Conservation (phyloP, 169 alveolate species). For the Babesia ovata region DNA sequence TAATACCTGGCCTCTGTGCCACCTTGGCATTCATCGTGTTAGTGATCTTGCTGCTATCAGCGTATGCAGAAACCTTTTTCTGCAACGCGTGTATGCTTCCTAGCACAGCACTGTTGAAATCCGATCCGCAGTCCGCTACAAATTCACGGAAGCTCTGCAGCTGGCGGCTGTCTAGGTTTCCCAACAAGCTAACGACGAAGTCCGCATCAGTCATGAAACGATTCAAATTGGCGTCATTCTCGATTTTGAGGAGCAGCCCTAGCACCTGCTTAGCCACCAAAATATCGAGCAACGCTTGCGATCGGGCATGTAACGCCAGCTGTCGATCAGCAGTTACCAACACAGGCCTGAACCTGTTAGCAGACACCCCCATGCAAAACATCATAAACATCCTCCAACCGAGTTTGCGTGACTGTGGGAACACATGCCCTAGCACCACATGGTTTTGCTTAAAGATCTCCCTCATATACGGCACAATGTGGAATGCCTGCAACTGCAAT, state of each 20-base stretch:
- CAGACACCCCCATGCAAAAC: constrained; percentile 82
- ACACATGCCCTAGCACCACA: constrained; percentile 70
- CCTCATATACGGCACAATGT: constrained; percentile 75
- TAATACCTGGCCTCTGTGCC: constrained; percentile 87
- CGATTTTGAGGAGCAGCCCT: constrained; percentile 66
- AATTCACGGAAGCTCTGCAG: constrained; percentile 69
- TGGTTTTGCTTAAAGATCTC: constrained; percentile 76
- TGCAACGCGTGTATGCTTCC: constrained; percentile 66
- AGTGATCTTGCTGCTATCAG: constrained; percentile 57
- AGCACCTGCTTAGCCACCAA: constrained; percentile 72
- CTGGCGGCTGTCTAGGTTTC: constrained; percentile 40
- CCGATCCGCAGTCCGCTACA: constrained; percentile 74
- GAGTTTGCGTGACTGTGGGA: constrained; percentile 75
- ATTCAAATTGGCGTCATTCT: constrained; percentile 51
- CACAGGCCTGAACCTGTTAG: constrained; percentile 78
- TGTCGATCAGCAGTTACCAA: constrained; percentile 55
- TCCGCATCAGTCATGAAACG: constrained; percentile 59
- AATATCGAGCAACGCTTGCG: constrained; percentile 75
- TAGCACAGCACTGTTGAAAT: constrained; percentile 62
- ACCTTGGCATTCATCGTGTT: constrained; percentile 44
- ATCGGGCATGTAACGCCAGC: constrained; percentile 70
- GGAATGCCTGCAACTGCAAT: constrained; percentile 82
- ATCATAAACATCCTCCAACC: constrained; percentile 76
- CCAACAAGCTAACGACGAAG: constrained; percentile 23
- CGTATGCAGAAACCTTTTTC: constrained; percentile 44